Base-by-base conservation (phyloP, 2,329 filamentous ascomycete genomes). In the Penicillium sp. region DNA sequence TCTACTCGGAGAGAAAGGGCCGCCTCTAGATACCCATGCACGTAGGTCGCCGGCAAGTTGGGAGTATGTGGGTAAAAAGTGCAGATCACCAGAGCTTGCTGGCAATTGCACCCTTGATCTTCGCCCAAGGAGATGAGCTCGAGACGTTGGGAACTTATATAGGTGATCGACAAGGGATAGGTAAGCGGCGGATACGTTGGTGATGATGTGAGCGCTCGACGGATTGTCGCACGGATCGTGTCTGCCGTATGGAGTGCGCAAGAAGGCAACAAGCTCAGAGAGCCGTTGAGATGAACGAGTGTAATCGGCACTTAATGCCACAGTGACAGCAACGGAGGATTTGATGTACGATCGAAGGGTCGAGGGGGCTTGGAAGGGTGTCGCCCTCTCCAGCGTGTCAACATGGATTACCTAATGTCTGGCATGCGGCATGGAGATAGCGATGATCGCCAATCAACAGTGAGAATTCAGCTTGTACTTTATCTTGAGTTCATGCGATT, bases 301-400 rank as follows among this genome's bases (percentile, higher is more conserved):
- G 70, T 53, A 66, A 69, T 58, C 41, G 69, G 69, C 68, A 69
- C 40, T 24, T 41, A 68, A 64, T 69, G 68, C 69, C 68, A 50
- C 57, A 54, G 56, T 27, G 52, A 41, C 52, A 56, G 36, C 44
- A 54, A 35, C 31, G 37, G 46, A 33, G 33, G 43, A 31, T 49
- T 41, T 5, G 37, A 52, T 27, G n/a, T 18, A 27, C 27, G 27
- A 40, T 37, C 22, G 31, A 36, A 40, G 16, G 19, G 36, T 37
- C n/a, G 40, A 43, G 39, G 41, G 18, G 36, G 4, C 22, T 40
- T 51, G 14, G 7, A 40, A 36, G 40, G 31, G 47, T 54, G 43
- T 58, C n/a, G 46, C 35, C 37, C 18, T 33, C 27, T 59, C 53
- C 51, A 60, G 52, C 57, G 53, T 55, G 55, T 62, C 56, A 57